Percentiles rank a stretch among this genome's conserved stretches.
Conservation (phyloP, 2,329 filamentous ascomycete species). For the Cadophora gregata region DNA sequence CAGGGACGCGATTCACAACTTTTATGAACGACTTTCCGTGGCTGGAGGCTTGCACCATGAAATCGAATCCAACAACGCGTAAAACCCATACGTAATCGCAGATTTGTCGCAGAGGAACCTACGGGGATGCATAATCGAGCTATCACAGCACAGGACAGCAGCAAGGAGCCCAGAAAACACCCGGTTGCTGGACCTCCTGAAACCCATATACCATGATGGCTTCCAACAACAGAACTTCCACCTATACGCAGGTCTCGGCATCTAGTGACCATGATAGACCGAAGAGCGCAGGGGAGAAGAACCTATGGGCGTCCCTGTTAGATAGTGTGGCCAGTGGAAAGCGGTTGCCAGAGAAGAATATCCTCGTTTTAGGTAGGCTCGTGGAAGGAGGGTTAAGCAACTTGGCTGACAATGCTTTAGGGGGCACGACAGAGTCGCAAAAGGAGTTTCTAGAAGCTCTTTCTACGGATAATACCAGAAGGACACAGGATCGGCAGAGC, state of each 20-base stretch:
- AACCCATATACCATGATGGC: conserved; percentile 37
- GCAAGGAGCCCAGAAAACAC: conserved; percentile 14
- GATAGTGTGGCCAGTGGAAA: conserved; percentile 90
- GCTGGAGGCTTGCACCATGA: background rate
- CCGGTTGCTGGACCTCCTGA: conserved; percentile 31
- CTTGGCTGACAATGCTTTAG: conserved; percentile 52
- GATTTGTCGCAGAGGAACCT: conserved; percentile 12
- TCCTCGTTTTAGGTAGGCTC: conserved; percentile 78
- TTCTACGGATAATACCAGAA: conserved; percentile 48
- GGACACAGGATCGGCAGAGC: conserved; percentile 56
- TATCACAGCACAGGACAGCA: conserved; percentile 20
- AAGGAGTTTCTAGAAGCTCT: conserved; percentile 77
- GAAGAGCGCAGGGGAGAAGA: conserved; percentile 73
- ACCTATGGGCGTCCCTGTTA: conserved; percentile 94
- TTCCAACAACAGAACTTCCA: conserved; percentile 43
- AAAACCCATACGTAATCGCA: conserved; percentile 2
- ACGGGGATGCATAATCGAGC: conserved; percentile 3
- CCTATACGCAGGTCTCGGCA: conserved; percentile 62
- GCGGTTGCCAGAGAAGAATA: conserved; percentile 87
- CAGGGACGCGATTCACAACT: conserved; percentile 30
- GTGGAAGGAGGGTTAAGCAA: conserved; percentile 4
- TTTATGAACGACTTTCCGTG: conserved; percentile 27
- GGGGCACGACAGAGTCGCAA: conserved; percentile 82
- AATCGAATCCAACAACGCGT: background rate
- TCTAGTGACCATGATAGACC: conserved; percentile 58